Conservation (phyloP, 305 asterid species). For the Caryopteris hybrid region DNA sequence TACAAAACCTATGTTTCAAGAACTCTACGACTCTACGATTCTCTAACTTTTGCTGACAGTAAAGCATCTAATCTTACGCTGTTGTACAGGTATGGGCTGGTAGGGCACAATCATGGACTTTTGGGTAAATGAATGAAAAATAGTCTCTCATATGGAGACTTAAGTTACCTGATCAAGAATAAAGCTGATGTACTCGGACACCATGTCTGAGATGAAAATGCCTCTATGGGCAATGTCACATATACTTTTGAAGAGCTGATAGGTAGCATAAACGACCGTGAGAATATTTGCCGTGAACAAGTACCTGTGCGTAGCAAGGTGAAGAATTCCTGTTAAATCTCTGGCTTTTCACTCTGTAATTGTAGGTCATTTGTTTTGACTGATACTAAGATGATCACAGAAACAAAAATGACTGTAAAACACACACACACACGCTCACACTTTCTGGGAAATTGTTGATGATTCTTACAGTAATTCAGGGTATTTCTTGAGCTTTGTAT, state of each 20-base stretch:
- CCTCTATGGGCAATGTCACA: conserved; percentile 36
- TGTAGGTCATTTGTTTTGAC: not conserved
- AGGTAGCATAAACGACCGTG: conserved; percentile 31
- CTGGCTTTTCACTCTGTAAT: not conserved
- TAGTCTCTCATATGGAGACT: not conserved
- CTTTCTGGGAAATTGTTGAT: not conserved
- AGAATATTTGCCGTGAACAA: conserved; percentile 39
- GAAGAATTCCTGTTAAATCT: not conserved
- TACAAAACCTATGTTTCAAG: not conserved
- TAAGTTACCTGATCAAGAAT: conserved; percentile 52
- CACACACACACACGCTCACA: not conserved
- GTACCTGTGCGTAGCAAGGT: conserved; percentile 37
- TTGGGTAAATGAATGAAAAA: not conserved
- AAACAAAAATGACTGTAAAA: no score
- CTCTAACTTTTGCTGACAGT: not conserved
- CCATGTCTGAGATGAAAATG: conserved; percentile 48
- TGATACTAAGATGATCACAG: no score
- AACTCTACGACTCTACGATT: not conserved
- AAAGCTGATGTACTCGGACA: conserved; percentile 63
- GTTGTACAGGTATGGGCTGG: no score
- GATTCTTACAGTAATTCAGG: conserved; percentile 16
- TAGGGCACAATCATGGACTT: no score
- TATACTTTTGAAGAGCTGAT: conserved; percentile 13
- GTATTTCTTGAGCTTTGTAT: conserved; percentile 3
- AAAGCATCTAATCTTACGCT: no score